Evolutionary conservation across 2,329 filamentous ascomycete species (phyloP), one percentile per base, ranked within the genome.

Genomic region (Fusarium pseudonygamai): DNA sequence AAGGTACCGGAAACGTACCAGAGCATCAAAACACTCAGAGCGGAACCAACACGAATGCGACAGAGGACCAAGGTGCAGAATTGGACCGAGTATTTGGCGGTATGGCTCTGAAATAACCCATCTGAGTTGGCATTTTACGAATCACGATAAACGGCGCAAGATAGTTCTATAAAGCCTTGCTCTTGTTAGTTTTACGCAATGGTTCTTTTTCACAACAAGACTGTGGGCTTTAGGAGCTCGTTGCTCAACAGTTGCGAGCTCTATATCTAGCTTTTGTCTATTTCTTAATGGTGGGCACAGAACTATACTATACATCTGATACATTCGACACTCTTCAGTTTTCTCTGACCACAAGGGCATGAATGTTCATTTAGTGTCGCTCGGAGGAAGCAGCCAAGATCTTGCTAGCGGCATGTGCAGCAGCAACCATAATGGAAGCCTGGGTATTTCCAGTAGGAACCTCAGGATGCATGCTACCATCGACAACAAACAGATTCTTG

Each of bases 61-160:
- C 83, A 80, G 80, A 84, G 32, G 87, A 88, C 61, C 83, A 87
- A 67, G 89, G 88, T 8, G 87, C 84, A n/a, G 85, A 89, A 76
- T 75, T 91, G 71, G 89, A 91, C 77, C 83, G 87, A 64, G 88
- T 85, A 5, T 91, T 91, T 83, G 88, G 88, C 4, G 83, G 81
- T 6, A 82, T 89, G 80, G 79, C 67, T 12, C 63, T 85, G 67
- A 80, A 79, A 64, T 81, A 76, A 62, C 30, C 50, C 43, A 30
- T 40, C 11, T 14, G 39, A 28, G 40, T 34, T 30, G 32, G 18
- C n/a, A 26, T 69, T n/a, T 61, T 49, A 76, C 46, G 56, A 69
- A 47, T 46, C 64, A 67, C 66, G 70, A 75, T 45, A 42, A 64
- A 59, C 18, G 46, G 62, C 55, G 60, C 36, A 67, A 56, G 32